Base-by-base conservation (phyloP, 257 asterid genomes). In the Orobanche coerulescens region DNA sequence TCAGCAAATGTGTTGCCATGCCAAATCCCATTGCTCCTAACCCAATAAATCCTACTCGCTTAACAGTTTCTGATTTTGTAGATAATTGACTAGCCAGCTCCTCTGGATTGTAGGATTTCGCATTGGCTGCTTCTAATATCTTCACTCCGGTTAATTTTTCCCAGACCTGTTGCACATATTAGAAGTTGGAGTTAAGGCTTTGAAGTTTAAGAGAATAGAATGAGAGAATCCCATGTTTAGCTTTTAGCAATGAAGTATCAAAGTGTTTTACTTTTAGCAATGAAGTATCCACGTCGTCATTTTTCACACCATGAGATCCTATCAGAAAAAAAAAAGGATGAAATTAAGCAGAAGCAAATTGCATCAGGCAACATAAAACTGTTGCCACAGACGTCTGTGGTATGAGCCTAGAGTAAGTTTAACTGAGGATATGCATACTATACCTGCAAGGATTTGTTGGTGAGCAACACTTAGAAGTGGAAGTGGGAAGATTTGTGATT, bases 1-100 rank as follows among this genome's bases (percentile, higher is more conserved):
- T 86, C 76, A 92, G 71, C 69, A 92, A 82, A 73, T 92, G 95
- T 40, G 89, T 88, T 59, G 98, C 98, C 96, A 92, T 92, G 82
- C 98, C 98, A 78, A 88, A 86, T 66, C 98, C 98, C 98, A 92
- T 92, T 56, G 98, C 96, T 75, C 98, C 98, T 64, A 92, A 88
- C 67, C 98, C 98, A 71, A 92, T 84, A 75, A 92, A 92, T 73
- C 95, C 98, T 36, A 88, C 80, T 66, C 79, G 74, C 65, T 88
- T 79, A 51, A 74, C 82, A 44, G 76, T 64, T 75, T 82, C 78
- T 33, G 95, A 86, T 51, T 81, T 79, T 53, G 78, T 61, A 72
- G 82, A 65, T 68, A 81, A 69, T 69, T 80, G 80, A 61, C 39
- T 47, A 53, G 94, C 95, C 69, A 81, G 74, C 55, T 84, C 93